Evolutionary conservation across 73 alveolate species (phyloP), one percentile per base, ranked within the genome.

Genomic region (Stentor roeselii): DNA sequence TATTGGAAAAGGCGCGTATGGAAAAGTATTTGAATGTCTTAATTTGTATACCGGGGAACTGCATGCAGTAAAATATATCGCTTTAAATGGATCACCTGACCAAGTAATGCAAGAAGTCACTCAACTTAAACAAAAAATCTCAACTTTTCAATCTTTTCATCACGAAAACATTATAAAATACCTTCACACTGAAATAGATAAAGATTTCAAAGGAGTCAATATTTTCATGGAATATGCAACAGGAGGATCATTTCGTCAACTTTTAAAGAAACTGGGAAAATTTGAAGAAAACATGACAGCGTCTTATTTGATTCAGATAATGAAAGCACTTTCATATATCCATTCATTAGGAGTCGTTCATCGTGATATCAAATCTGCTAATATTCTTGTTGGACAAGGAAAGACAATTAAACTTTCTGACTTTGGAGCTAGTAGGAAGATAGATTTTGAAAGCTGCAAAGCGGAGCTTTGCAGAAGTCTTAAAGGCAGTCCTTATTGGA

Each of bases 401-500:
- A 93, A 93, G 6, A 40, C 59, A 1, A 82, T 90, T 42, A 92
- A 92, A 83, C 92, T 92, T 67, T 59, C 95, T 27, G 97, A 92
- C 83, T 92, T 92, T 60, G 96, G 95, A n/a, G n/a, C n/a, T n/a
- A n/a, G n/a, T n/a, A n/a, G n/a, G n/a, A n/a, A n/a, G n/a, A n/a
- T n/a, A n/a, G n/a, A n/a, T n/a, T n/a, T n/a, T n/a, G n/a, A n/a
- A n/a, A n/a, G n/a, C n/a, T n/a, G n/a, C n/a, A n/a, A n/a, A n/a
- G n/a, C n/a, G 34, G 95, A 92, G 78, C 88, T 86, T 82, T 90
- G 94, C 59, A 89, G 87, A n/a, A 90, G 97, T 60, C 77, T 95
- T 32, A 93, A 88, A 41, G 98, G 99, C 3, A 91, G 98, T n/a
- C 87, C 93, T 36, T 95, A 97, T 60, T 96, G 98, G 98, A 92